Base-by-base conservation (phyloP, 2,329 filamentous ascomycete genomes). In the Sphaerulina musiva region DNA sequence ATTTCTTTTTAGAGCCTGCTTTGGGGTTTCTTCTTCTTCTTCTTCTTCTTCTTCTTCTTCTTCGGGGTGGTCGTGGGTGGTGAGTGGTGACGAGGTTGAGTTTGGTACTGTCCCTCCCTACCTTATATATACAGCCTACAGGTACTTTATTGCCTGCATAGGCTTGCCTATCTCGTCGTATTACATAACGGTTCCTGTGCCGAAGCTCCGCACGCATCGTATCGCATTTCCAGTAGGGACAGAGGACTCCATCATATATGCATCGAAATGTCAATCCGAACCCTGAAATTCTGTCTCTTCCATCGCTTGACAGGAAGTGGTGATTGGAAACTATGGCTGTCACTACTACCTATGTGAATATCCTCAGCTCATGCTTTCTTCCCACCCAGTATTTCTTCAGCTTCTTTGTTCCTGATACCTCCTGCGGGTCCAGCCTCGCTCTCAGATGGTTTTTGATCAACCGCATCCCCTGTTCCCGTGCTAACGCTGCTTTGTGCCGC, bases 401-500 rank as follows among this genome's bases (percentile, higher is more conserved):
- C 74, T 26, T 70, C 70, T 51, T 73, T 74, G 59, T 78, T 72
- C 57, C 69, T 74, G 45, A 73, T 70, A 2, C 71, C 70, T n/a
- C 70, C 66, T 49, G 69, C 74, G 42, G 72, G 72, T 45, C 68
- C 72, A 56, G 70, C 64, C 56, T 71, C 71, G 11, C 69, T 71
- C 50, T 72, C 70, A 62, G 70, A 45, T 7, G 52, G 56, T 45
- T 56, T 59, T 10, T 48, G 46, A 17, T 48, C 45, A 17, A 62
- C 49, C 43, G 59, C 59, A 6, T 59, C 68, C 9, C 68, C 66
- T 38, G 68, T 67, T 17, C 58, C 75, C 84, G 86, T 64, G 84
- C 69, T 65, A 78, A 79, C 65, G 83, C 85, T 58, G 57, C 68
- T 66, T 26, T 71, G 69, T 6, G 76, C 76, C 17, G 72, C 69